phyloP scores from a whole-genome alignment of 2,329 filamentous ascomycete species.

The Colletotrichum lentis region DNA sequence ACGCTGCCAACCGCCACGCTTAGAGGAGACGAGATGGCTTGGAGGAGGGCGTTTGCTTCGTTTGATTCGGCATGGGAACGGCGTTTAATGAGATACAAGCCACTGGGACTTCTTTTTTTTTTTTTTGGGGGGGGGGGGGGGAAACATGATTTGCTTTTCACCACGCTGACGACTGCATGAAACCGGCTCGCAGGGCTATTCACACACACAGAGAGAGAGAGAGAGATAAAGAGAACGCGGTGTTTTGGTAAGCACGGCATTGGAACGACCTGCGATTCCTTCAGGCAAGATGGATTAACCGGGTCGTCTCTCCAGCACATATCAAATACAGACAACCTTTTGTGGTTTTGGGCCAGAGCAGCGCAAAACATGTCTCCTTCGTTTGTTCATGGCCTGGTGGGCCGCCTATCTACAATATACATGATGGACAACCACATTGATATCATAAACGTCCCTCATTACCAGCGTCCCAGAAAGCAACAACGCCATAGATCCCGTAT shows the following conservation, averaged over 20 bases:
- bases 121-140: too few relatives aligned
- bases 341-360: background rate
- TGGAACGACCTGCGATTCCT: background rate
- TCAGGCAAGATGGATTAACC: background rate
- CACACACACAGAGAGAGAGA: too few relatives aligned
- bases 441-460: slow-evolving; percentile 28
- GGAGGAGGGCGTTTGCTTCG: slow-evolving; percentile 36
- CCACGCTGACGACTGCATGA: slow-evolving; percentile 30
- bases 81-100: slow-evolving; percentile 16
- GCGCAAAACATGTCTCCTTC: background rate
- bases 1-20: slow-evolving; percentile 38
- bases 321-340: background rate
- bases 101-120: background rate
- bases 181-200: slow-evolving; percentile 11
- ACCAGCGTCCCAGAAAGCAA: slow-evolving; percentile 1
- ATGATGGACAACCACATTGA: slow-evolving; percentile 11
- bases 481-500: slow-evolving; percentile 26
- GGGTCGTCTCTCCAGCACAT: background rate
- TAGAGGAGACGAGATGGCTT: background rate
- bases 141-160: slow-evolving; percentile 16
- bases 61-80: slow-evolving; percentile 23
- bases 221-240: background rate
- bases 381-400: slow-evolving; percentile 7
- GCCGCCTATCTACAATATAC: slow-evolving; percentile 22
- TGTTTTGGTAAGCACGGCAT: background rate